Base-by-base conservation (phyloP, 2,329 filamentous ascomycete genomes). In the Monilinia fructicola region DNA sequence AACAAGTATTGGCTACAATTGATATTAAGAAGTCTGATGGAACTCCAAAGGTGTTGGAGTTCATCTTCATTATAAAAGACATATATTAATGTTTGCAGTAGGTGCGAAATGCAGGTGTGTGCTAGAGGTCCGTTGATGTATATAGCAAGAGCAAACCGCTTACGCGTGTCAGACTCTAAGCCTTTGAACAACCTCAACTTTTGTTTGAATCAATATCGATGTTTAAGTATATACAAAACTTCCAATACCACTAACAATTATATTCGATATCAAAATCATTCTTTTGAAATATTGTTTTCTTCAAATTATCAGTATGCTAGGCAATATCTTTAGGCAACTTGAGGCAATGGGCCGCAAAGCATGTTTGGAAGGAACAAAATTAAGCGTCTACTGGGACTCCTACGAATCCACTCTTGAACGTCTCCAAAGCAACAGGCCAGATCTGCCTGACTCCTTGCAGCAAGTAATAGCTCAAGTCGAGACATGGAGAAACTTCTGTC, bases 401-500 rank as follows among this genome's bases (percentile, higher is more conserved):
- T 60, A 50, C 50, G 58, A 31, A 35, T 18, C 28, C 7, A 50
- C 9, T 6, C 9, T 60, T 35, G 44, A 50, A 9, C 14, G 28
- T 12, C 44, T 60, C n/a, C 21, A 38, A 5, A 60, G 26, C 5
- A 44, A 50, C 50, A 7, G 21, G 11, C 26, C 44, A 14, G 18
- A 40, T 26, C 23, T 50, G 9, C 14, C 58, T 26, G 28, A 26
- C 18, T 0, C 4, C 4, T 2, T 38, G 18, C 58, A 21, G 26
- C n/a, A n/a, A 1, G 1, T 50, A 1, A 60, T 6, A 14, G 58
- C 58, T 2, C 31, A 38, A 38, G 28, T 38, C 9, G 58, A 60
- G n/a, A 50, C 44, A 50, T 60, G 58, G 58, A 50, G 21, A 38
- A 1, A 60, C 16, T 60, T 60, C 28, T 60, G 58, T 60, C 6